A percentile compares a stretch with the other conserved stretches of the same genome.
phyloP scores from a whole-genome alignment of 176 grass and related monocot genomes.

The Rhynchospora breviuscula region DNA sequence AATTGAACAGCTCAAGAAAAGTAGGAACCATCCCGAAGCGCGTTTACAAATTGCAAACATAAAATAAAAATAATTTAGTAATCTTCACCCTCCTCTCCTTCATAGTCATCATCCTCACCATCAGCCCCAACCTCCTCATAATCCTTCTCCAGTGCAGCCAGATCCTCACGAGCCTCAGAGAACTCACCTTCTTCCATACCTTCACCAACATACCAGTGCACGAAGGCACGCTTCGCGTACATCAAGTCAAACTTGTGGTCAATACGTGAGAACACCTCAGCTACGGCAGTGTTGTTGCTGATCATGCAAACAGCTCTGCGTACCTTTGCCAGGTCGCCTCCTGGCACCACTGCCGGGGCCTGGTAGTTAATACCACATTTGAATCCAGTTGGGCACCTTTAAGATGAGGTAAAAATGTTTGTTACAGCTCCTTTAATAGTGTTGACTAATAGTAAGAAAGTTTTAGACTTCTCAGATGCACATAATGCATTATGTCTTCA shows the following conservation, averaged over 20 bases:
- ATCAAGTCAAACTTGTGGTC: conserved; percentile 29
- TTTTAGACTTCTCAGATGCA: background rate
- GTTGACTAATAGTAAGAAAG: background rate
- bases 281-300: conserved; percentile 26
- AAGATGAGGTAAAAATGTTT: background rate
- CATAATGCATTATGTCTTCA: background rate
- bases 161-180: conserved; percentile 26
- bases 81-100: conserved; percentile 23
- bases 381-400: conserved; percentile 27
- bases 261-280: conserved; percentile 27
- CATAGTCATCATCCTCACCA: conserved; percentile 14
- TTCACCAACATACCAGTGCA: conserved; percentile 26
- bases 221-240: conserved; percentile 22
- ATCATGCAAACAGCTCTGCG: conserved; percentile 31
- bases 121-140: conserved; percentile 25
- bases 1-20: conserved; percentile 17
- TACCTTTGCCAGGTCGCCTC: conserved; percentile 27
- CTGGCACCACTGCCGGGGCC: conserved; percentile 25
- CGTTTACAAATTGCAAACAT: conserved; percentile 11
- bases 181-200: conserved; percentile 29
- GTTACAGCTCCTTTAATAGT: background rate
- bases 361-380: conserved; percentile 30
- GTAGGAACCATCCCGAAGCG: conserved; percentile 4
- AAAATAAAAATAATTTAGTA: conserved; percentile 15
- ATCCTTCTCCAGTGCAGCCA: conserved; percentile 23